These are phyloP conservation scores for Eucalyptus cloeziana DNA, from an alignment of 345 rosid genomes.

Conservation along the genomic window DNA sequence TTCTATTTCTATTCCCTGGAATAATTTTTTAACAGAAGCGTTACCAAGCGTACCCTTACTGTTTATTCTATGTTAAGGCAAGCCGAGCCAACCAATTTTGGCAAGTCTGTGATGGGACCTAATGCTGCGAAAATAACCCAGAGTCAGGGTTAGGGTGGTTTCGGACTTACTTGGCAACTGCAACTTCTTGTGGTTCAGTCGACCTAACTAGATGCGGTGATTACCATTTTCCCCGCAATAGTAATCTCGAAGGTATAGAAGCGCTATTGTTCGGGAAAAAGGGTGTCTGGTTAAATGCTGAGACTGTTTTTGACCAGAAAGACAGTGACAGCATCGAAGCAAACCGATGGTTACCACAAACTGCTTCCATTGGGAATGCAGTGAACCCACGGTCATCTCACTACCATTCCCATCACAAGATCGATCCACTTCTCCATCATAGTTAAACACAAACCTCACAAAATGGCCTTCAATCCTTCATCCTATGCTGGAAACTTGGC, in stretches of 20 bases:
- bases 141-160: neutral
- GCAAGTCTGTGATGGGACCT: neutral
- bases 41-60: too few relatives aligned
- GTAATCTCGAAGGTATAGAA: neutral
- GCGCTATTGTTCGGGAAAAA: neutral
- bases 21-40: too few relatives aligned
- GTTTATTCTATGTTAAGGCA: neutral
- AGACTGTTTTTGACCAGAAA: neutral
- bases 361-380: neutral
- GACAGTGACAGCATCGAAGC: neutral
- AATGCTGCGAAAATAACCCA: neutral
- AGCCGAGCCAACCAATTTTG: neutral
- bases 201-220: neutral
- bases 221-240: neutral
- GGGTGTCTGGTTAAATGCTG: neutral
- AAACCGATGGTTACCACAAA: neutral
- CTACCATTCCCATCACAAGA: neutral
- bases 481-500: neutral
- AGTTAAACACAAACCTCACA: neutral
- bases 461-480: neutral
- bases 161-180: neutral
- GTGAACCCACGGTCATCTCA: neutral
- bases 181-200: neutral
- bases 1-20: too few relatives aligned
- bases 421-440: neutral